Conservation (phyloP, 495 filamentous ascomycete genomes). For the Immersiella caudata region DNA sequence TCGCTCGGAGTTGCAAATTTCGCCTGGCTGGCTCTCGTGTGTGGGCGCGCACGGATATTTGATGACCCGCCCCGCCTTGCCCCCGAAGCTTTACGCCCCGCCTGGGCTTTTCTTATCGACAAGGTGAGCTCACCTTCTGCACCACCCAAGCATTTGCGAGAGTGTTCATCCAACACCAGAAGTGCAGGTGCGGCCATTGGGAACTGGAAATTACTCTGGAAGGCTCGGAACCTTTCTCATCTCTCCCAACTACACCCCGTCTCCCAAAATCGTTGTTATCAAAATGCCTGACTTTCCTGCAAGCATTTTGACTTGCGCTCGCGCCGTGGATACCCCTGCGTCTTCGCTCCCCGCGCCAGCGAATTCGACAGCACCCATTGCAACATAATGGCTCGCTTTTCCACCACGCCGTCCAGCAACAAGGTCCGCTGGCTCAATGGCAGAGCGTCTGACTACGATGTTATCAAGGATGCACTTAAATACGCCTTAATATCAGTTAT, state of each 20-base stretch:
- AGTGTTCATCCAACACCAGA: not conserved
- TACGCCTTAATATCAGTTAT: not conserved
- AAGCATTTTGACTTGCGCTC: no score
- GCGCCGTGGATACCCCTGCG: not conserved
- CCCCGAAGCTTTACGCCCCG: not conserved
- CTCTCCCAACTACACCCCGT: not conserved
- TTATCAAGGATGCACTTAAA: not conserved
- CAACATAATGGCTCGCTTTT: not conserved
- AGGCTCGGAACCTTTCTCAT: no score
- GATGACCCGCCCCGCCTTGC: slow-evolving; percentile 32
- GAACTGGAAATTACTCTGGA: no score
- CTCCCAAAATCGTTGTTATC: not conserved
- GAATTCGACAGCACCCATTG: not conserved
- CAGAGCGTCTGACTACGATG: slow-evolving; percentile 21
- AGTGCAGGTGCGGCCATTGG: not conserved
- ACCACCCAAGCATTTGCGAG: no score
- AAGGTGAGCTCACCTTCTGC: not conserved
- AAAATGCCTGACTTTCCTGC: not conserved
- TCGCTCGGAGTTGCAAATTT: slow-evolving; percentile 35
- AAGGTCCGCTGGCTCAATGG: slow-evolving; percentile 23
- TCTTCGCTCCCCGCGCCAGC: not conserved
- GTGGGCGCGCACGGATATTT: slow-evolving; percentile 34
- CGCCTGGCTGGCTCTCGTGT: slow-evolving; percentile 31
- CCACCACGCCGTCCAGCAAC: not conserved
- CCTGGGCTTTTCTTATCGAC: slow-evolving; percentile 13